phyloP scores from a whole-genome alignment of 148 eudicot genomes.

The Diospyros lotus region DNA sequence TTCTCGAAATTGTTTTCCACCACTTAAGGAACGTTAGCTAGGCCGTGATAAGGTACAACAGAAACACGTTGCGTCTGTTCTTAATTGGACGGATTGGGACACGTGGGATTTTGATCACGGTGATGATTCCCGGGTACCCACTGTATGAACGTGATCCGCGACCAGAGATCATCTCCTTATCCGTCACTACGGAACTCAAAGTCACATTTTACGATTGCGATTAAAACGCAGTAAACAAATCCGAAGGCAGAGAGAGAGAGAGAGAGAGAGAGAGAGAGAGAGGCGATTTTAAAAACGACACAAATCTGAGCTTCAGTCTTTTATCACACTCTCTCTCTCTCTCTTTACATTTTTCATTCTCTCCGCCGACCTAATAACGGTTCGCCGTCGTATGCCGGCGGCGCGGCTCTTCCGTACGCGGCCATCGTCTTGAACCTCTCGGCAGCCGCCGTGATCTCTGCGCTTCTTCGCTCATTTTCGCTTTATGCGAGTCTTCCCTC shows the following conservation, averaged over 20 bases:
- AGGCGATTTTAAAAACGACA: conserved; percentile 16
- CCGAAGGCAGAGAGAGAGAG: not conserved
- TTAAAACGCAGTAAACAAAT: conserved; percentile 3
- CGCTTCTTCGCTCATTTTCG: not conserved
- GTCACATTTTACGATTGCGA: not conserved
- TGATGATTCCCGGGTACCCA: not conserved
- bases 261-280: not conserved
- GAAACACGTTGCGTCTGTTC: not conserved
- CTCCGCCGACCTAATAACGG: conserved; percentile 55
- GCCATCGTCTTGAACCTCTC: not conserved
- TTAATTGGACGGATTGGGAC: not conserved
- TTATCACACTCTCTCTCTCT: conserved; percentile 19
- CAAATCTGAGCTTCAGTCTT: not conserved
- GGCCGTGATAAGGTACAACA: not conserved
- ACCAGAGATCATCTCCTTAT: not conserved
- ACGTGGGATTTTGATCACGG: not conserved
- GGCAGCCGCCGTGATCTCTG: not conserved
- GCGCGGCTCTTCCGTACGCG: conserved; percentile 14
- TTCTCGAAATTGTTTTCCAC: too few species aligned
- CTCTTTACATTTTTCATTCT: conserved; percentile 14
- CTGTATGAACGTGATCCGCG: not conserved
- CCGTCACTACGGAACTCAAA: conserved; percentile 5
- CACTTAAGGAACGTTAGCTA: not conserved
- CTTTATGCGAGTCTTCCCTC: not conserved
- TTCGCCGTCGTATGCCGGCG: conserved; percentile 42